These are phyloP conservation scores for Leucocoprinus sp. DNA, from an alignment of 768 basidiomycete species.

Conservation along the genomic window DNA sequence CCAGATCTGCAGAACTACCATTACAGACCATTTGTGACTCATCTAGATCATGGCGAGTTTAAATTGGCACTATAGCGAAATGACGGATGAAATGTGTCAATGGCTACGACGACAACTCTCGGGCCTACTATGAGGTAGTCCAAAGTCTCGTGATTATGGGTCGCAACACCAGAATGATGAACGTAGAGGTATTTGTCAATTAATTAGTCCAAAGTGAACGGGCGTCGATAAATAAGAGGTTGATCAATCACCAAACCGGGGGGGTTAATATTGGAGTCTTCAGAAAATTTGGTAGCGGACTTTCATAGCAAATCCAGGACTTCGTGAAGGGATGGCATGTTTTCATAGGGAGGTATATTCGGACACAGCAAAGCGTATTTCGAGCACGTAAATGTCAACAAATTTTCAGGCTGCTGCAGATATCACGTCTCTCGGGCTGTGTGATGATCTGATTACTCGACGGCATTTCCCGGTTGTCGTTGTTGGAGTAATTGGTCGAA, in stretches of 20 bases:
- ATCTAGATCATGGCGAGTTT: too few species aligned
- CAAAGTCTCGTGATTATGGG: conserved; percentile 50
- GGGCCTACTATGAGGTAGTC: conserved; percentile 80
- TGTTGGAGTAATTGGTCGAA: conserved; percentile 37
- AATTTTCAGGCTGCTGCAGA: too few species aligned
- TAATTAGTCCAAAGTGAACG: conserved; percentile 44
- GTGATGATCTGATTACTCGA: conserved; percentile 53
- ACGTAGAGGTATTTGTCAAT: conserved; percentile 39
- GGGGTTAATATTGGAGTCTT: conserved; percentile 49
- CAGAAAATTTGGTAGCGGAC: conserved; percentile 56
- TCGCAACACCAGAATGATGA: conserved; percentile 31
- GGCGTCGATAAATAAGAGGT: conserved; percentile 60
- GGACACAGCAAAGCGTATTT: conserved; percentile 77
- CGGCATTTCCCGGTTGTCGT: conserved; percentile 39
- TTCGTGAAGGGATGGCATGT: conserved; percentile 40
- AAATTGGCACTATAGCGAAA: conserved; percentile 62
- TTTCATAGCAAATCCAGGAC: conserved; percentile 59
- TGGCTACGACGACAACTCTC: conserved; percentile 48
- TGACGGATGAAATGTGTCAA: conserved; percentile 68
- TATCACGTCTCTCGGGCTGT: conserved; percentile 51
- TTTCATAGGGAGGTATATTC: conserved; percentile 43
- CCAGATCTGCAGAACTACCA: too few species aligned
- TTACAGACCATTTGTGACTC: conserved; percentile 50
- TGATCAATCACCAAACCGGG: conserved; percentile 74
- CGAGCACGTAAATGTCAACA: conserved; percentile 49